phyloP scores from a whole-genome alignment of 1,139 yeast species.

The Tardiomyces depauwii region DNA sequence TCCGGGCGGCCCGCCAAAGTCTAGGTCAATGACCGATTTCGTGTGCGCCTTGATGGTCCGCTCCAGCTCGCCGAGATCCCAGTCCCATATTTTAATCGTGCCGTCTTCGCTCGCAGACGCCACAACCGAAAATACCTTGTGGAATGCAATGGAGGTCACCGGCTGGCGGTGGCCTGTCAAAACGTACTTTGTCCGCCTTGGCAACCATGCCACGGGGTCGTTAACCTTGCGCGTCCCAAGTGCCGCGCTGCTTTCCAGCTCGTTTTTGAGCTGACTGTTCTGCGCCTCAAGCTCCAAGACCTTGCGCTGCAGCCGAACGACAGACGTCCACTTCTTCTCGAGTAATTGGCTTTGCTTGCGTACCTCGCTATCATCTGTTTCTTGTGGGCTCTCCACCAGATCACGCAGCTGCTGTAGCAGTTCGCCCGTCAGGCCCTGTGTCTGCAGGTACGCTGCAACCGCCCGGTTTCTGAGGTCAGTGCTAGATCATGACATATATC shows the following conservation, averaged over 20 bases:
- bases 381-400: constrained; percentile 2
- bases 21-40: constrained; percentile 41
- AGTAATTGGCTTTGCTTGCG: constrained; percentile 27
- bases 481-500: too few relatives aligned
- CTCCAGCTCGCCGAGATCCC: constrained; percentile 59
- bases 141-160: constrained; percentile 56
- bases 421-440: constrained; percentile 11
- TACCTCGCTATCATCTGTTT: constrained; percentile 5
- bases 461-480: constrained; percentile 14
- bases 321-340: constrained; percentile 86
- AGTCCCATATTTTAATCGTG: constrained; percentile 62
- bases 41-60: constrained; percentile 67
- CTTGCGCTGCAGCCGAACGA: constrained; percentile 64
- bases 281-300: constrained; percentile 46
- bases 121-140: constrained; percentile 57
- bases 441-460: constrained; percentile 19
- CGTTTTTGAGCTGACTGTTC: constrained; percentile 31
- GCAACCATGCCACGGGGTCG: constrained; percentile 50
- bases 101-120: constrained; percentile 72
- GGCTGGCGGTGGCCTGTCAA: constrained; percentile 50
- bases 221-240: constrained; percentile 19
- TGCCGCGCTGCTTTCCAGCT: constrained; percentile 29
- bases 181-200: constrained; percentile 37
- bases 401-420: constrained; percentile 3
- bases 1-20: constrained; percentile 7